phyloP scores from a whole-genome alignment of 495 filamentous ascomycete species.

The Niebla homalea region DNA sequence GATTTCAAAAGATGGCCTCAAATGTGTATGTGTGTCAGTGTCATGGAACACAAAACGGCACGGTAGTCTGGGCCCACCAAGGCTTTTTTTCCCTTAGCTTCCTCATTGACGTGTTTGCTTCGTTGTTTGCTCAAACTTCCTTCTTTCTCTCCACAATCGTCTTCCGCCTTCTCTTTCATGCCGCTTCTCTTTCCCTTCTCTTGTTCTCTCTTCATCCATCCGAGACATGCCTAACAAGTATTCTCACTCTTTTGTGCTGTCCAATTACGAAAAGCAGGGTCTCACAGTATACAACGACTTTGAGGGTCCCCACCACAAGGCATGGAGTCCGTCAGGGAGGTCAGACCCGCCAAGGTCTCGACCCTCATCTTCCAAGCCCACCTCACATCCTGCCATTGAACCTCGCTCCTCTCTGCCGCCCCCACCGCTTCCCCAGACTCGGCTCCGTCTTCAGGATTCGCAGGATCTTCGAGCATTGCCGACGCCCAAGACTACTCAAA shows the following conservation, averaged over 20 bases:
- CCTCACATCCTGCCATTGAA: not conserved
- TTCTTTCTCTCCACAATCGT: not conserved
- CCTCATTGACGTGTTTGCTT: no score
- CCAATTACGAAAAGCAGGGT: conserved; percentile 12
- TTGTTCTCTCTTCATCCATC: not conserved
- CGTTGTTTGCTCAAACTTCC: no score
- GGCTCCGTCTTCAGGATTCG: not conserved
- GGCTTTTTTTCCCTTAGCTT: no score
- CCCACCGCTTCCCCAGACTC: not conserved
- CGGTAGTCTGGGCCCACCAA: no score
- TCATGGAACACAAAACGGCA: no score
- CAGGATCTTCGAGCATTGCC: not conserved
- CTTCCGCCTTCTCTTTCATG: not conserved
- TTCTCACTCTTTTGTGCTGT: conserved; percentile 15
- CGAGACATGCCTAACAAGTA: conserved; percentile 17
- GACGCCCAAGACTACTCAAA: not conserved
- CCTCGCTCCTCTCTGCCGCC: not conserved
- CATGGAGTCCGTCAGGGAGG: not conserved
- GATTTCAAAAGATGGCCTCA: no score
- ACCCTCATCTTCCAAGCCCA: not conserved
- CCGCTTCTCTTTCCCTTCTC: not conserved
- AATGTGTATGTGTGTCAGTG: no score
- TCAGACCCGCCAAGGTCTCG: not conserved
- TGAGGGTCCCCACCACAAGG: not conserved
- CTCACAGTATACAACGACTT: conserved; percentile 9